Percentiles rank a stretch among this genome's conserved stretches.
Conservation (phyloP, 345 rosid species). For the Noccaea caerulescens region DNA sequence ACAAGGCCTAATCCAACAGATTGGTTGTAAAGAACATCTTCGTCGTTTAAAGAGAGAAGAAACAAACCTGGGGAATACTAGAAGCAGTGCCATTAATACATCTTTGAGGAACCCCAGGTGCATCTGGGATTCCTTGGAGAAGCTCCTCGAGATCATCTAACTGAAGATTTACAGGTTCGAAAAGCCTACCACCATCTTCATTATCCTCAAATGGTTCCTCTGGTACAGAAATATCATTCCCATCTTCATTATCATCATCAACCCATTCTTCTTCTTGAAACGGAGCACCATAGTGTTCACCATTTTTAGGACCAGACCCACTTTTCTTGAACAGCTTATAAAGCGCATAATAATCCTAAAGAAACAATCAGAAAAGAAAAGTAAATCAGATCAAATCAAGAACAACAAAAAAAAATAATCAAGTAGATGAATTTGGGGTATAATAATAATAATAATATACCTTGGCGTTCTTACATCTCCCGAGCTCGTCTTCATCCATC, state of each 20-base stretch:
- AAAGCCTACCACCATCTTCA: neutral
- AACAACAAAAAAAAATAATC: neutral
- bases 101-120: conserved; percentile 15
- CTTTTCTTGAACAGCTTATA: conserved; percentile 84
- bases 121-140: conserved; percentile 18
- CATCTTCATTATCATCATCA: conserved; percentile 48
- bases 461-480: conserved; percentile 63
- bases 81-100: neutral
- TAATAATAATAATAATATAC: conserved; percentile 32
- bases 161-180: conserved; percentile 23
- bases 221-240: conserved; percentile 8
- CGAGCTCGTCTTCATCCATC: conserved; percentile 74
- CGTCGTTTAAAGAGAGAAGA: neutral
- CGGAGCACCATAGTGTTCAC: conserved; percentile 92
- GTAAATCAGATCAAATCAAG: neutral
- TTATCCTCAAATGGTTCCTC: neutral
- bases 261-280: conserved; percentile 86
- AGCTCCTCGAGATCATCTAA: conserved; percentile 34
- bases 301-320: conserved; percentile 92
- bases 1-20: conserved; percentile 9
- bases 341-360: conserved; percentile 85
- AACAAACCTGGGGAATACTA: conserved; percentile 14
- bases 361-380: neutral
- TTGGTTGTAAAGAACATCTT: neutral
- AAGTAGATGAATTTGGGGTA: neutral